Conservation (phyloP, 2,329 filamentous ascomycete species). For the Alternaria sp. region DNA sequence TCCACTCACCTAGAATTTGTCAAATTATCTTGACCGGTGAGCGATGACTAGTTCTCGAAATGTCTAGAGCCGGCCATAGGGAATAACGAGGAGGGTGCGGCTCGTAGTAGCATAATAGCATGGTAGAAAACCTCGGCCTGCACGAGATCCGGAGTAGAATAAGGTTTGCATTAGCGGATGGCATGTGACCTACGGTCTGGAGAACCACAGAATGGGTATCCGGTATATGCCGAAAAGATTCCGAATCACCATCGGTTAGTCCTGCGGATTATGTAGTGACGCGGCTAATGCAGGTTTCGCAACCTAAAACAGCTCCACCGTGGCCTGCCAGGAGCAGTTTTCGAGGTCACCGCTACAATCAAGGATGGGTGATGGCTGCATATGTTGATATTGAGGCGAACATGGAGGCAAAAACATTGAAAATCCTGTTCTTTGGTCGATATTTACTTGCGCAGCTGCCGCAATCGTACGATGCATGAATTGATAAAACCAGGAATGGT, state of each 20-base stretch:
- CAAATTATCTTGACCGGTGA: neutral
- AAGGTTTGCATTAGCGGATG: constrained; percentile 16
- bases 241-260: constrained; percentile 10
- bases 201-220: constrained; percentile 7
- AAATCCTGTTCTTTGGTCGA: constrained; percentile 16
- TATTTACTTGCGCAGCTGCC: constrained; percentile 10
- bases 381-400: constrained; percentile 3
- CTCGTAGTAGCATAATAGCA: constrained; percentile 8
- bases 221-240: constrained; percentile 11
- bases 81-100: neutral
- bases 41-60: constrained; percentile 4
- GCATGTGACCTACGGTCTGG: constrained; percentile 3
- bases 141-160: constrained; percentile 2
- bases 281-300: constrained; percentile 14
- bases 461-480: constrained; percentile 20
- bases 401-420: neutral
- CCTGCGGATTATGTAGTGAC: constrained; percentile 6
- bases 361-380: constrained; percentile 12
- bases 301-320: constrained; percentile 1
- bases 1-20: constrained; percentile 1
- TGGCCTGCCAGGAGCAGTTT: constrained; percentile 6
- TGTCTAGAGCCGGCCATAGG: neutral
- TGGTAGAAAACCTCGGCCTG: constrained; percentile 4
- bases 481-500: constrained; percentile 22
- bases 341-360: constrained; percentile 7